Conservation (phyloP, 2,329 filamentous ascomycete genomes). For the Grosmannia huntii region DNA sequence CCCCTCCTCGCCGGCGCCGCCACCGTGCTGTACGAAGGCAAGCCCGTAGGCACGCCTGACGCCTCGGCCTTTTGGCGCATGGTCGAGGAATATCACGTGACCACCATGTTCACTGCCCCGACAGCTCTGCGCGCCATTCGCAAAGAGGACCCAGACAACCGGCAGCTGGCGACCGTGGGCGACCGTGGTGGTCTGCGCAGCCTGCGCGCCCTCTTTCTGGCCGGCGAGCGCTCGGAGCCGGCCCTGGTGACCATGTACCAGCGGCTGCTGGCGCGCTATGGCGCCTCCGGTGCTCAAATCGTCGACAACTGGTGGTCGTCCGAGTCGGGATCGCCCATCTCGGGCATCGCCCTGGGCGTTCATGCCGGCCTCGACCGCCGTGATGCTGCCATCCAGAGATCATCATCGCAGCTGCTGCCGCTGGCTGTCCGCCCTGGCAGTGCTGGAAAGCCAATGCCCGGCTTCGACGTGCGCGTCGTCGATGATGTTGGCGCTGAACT, state of each 20-base stretch:
- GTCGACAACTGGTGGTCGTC: conserved; percentile 52
- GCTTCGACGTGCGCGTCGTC: conserved; percentile 76
- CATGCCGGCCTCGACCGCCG: conserved; percentile 42
- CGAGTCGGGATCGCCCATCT: conserved; percentile 45
- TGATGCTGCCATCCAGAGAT: conserved; percentile 19
- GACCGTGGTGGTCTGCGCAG: conserved; percentile 56
- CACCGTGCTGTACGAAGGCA: conserved; percentile 86
- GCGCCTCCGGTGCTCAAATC: conserved; percentile 45
- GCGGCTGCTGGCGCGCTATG: conserved; percentile 53
- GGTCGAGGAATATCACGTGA: conserved; percentile 73
- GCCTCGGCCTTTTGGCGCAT: conserved; percentile 83
- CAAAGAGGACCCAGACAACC: conserved; percentile 69
- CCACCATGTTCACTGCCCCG: conserved; percentile 73
- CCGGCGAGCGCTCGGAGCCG: conserved; percentile 81
- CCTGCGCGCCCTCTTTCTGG: conserved; percentile 67
- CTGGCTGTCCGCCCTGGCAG: conserved; percentile 66
- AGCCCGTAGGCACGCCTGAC: conserved; percentile 79
- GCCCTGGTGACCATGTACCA: conserved; percentile 75
- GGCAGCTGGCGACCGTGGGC: conserved; percentile 49
- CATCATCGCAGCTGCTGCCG: conserved; percentile 4
- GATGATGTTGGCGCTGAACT: conserved; percentile 68
- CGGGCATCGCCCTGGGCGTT: conserved; percentile 41
- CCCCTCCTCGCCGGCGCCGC: conserved; percentile 76
- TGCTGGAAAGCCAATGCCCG: conserved; percentile 82
- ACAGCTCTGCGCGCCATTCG: conserved; percentile 79